Base-by-base conservation (phyloP, 2,329 filamentous ascomycete species). In the Colletotrichum limetticola region DNA sequence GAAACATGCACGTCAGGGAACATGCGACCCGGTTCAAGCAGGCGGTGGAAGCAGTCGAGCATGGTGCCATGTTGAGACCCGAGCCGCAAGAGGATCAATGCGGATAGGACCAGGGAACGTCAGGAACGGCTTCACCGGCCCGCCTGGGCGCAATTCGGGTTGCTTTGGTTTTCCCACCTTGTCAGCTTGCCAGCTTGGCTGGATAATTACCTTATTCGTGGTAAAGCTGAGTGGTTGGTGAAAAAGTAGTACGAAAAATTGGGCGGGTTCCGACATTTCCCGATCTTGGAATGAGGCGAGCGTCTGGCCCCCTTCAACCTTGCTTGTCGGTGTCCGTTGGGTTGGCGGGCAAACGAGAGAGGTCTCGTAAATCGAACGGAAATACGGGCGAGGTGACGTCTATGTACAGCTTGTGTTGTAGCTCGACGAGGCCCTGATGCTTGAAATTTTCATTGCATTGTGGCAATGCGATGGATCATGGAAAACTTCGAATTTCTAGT, bases 301-400 rank as follows among this genome's bases (percentile, higher is more conserved):
- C 49, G 55, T 19, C 32, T 16, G 30, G 19, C 28, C 24, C 42
- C 32, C 32, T 35, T 12, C 32, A 35, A 35, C 32, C 37, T 30
- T 32, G 46, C 11, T 28, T 1, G 22, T 55, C 52, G 52, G 22
- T 26, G 28, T 57, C 55, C 55, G 55, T 16, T 59, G 57, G 16
- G 57, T 16, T 42, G 63, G 53, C 35, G 24, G 35, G 53, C 24
- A 58, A 66, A 30, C 32, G 35, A 66, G 63, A 49, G 66, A 35
- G 7, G 2, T 28, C 60, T 72, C 66, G 66, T 72, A 72, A 57
- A 72, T 72, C 66, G 70, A 72, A 72, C 66, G 70, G 70, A 72
- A 61, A 65, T 61, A 72, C 69, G 69, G 49, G 24, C 58, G 58
- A 42, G 26, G 61, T 68, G 49, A 71, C 58, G 64, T 68, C 37